A percentile compares a stretch with the other conserved stretches of the same genome.
Evolutionary conservation across 2,329 filamentous ascomycete species (phyloP).

Genomic region (Ilyonectria destructans): DNA sequence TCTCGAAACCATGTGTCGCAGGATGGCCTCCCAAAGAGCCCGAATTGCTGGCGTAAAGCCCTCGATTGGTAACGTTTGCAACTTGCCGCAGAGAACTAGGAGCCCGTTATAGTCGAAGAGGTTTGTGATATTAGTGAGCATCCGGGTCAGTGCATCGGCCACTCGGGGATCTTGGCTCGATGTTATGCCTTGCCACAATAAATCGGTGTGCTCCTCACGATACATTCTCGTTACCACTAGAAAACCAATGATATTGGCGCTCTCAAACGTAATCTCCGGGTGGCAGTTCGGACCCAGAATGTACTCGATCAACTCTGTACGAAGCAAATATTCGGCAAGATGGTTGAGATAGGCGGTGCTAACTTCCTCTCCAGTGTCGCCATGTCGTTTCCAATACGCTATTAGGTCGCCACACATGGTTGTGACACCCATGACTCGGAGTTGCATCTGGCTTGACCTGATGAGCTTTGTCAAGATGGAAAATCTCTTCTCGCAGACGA

Average conservation of each 20-base stretch:
- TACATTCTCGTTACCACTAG: slow-evolving; percentile 86
- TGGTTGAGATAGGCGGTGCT: slow-evolving; percentile 72
- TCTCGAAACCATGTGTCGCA: slow-evolving; percentile 66
- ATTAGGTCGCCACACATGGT: slow-evolving; percentile 82
- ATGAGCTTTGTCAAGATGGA: slow-evolving; percentile 80
- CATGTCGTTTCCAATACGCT: slow-evolving; percentile 73
- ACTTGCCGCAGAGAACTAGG: slow-evolving; percentile 80
- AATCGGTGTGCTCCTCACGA: slow-evolving; percentile 79
- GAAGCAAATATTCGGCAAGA: slow-evolving; percentile 78
- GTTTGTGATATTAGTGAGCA: slow-evolving; percentile 68
- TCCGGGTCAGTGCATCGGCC: slow-evolving; percentile 83
- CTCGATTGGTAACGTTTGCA: slow-evolving; percentile 75
- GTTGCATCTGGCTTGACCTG: slow-evolving; percentile 89
- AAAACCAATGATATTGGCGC: slow-evolving; percentile 89
- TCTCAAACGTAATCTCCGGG: slow-evolving; percentile 87
- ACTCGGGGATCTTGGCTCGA: slow-evolving; percentile 88
- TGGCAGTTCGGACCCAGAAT: slow-evolving; percentile 93
- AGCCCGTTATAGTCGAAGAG: slow-evolving; percentile 67
- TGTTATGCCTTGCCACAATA: slow-evolving; percentile 87
- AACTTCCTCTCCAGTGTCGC: slow-evolving; percentile 61
- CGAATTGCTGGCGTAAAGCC: slow-evolving; percentile 75
- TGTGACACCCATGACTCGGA: slow-evolving; percentile 86
- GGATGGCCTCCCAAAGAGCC: slow-evolving; percentile 72
- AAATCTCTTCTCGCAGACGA: slow-evolving; percentile 80
- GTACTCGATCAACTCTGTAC: slow-evolving; percentile 85